Percentiles rank a stretch among this genome's conserved stretches.
Conservation (phyloP, 176 grass and related monocot species). For the Urochloa ruziziensis region DNA sequence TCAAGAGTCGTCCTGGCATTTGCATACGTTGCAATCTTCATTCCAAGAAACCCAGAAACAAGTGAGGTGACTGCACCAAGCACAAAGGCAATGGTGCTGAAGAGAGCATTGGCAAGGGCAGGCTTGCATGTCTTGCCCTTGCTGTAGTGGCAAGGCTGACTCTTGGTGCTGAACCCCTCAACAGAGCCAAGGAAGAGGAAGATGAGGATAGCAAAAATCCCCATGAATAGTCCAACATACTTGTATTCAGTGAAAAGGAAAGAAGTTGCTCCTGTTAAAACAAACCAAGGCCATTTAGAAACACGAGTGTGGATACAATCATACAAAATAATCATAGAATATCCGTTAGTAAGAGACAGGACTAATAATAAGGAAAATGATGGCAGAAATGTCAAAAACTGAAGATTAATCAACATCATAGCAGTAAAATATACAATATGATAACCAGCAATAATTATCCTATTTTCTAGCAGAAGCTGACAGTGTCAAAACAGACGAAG, state of each 20-base stretch:
- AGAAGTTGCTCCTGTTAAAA: constrained; percentile 86
- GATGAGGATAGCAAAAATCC: constrained; percentile 73
- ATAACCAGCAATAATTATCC: not conserved
- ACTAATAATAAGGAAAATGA: not conserved
- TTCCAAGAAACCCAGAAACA: constrained; percentile 91
- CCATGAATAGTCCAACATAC: constrained; percentile 88
- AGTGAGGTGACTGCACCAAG: constrained; percentile 86
- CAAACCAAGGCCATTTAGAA: constrained; percentile 11
- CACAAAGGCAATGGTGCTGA: constrained; percentile 89
- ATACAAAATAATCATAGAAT: not conserved
- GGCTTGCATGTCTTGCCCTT: constrained; percentile 85
- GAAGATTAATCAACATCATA: not conserved
- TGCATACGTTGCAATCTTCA: constrained; percentile 95
- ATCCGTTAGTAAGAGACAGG: not conserved
- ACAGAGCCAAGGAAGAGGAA: constrained; percentile 95
- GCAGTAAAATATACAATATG: not conserved
- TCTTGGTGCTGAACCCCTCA: constrained; percentile 85
- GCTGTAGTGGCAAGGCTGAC: constrained; percentile 89
- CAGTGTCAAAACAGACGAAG: not conserved
- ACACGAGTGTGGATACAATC: constrained; percentile 3
- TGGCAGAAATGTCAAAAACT: not conserved
- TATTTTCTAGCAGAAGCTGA: not conserved
- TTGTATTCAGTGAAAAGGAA: constrained; percentile 93
- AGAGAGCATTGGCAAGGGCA: constrained; percentile 80
- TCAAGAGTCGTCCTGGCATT: constrained; percentile 93